Conservation (phyloP, 2,329 filamentous ascomycete species). For the Fusarium sp. region DNA sequence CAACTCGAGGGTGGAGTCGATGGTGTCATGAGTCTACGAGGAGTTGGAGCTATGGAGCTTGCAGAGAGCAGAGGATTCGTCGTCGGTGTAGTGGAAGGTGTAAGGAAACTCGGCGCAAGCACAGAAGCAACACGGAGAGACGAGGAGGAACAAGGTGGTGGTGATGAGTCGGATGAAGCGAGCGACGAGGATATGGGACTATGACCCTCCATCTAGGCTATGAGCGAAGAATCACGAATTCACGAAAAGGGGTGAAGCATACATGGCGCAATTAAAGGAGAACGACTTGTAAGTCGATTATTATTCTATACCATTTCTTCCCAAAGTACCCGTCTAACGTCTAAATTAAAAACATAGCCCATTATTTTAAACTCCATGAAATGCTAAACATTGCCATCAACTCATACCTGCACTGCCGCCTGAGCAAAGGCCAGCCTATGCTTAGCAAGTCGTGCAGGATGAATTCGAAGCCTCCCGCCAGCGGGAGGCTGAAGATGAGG, state of each 20-base stretch:
- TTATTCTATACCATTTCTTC: not conserved
- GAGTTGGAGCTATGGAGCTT: conserved; percentile 93
- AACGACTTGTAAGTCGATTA: conserved; percentile 27
- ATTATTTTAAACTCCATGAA: not conserved
- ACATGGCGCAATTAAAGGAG: not conserved
- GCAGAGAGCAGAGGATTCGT: conserved; percentile 88
- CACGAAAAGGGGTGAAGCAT: not conserved
- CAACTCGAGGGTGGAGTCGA: conserved; percentile 76
- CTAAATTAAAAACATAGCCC: not conserved
- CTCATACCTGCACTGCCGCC: not conserved
- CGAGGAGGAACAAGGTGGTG: conserved; percentile 74
- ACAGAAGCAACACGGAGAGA: conserved; percentile 82
- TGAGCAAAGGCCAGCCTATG: conserved; percentile 12
- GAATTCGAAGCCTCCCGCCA: conserved; percentile 26
- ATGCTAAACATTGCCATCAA: not conserved
- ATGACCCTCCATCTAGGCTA: conserved; percentile 31
- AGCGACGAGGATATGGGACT: conserved; percentile 65
- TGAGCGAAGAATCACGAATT: not conserved
- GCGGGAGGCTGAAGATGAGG: conserved; percentile 16
- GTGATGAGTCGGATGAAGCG: conserved; percentile 69
- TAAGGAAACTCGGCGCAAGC: conserved; percentile 84
- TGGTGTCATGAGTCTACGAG: conserved; percentile 74
- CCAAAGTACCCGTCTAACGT: conserved; percentile 9
- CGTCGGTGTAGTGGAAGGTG: conserved; percentile 84
- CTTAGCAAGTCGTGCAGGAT: conserved; percentile 30